A percentile compares a stretch with the other conserved stretches of the same genome.
Conservation (phyloP, 1,284 basidiomycete species). For the Mycena sp. region DNA sequence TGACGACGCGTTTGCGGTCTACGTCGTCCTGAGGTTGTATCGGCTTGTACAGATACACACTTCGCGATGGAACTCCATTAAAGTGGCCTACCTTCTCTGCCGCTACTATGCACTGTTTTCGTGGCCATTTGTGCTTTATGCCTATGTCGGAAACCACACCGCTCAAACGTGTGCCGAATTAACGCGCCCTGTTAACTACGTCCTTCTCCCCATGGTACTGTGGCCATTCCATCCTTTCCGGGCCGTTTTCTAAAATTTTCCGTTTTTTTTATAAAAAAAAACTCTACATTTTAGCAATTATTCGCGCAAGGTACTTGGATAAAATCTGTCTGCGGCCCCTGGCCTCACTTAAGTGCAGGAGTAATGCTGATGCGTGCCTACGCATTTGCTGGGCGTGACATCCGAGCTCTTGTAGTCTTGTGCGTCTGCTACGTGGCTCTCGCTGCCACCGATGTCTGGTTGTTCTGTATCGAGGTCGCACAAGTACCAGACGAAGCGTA, state of each 20-base stretch:
- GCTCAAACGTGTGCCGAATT: constrained; percentile 15
- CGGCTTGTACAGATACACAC: constrained; percentile 44
- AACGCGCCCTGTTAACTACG: constrained; percentile 9
- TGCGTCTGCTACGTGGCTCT: constrained; percentile 42
- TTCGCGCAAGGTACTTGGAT: constrained; percentile 16
- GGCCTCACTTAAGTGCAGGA: background rate
- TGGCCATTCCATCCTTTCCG: background rate
- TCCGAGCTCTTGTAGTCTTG: constrained; percentile 42
- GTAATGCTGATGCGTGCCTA: constrained; percentile 31
- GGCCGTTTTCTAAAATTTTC: background rate
- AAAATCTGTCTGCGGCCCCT: background rate
- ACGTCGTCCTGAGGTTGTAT: background rate
- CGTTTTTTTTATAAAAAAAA: background rate
- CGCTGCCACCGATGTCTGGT: constrained; percentile 45
- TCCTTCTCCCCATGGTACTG: constrained; percentile 28
- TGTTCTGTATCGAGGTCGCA: constrained; percentile 40
- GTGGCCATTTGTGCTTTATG: constrained; percentile 25
- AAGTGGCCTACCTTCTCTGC: constrained; percentile 45
- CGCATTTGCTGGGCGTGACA: constrained; percentile 29
- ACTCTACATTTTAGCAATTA: too few relatives aligned
- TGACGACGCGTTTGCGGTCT: background rate
- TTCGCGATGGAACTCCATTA: constrained; percentile 48
- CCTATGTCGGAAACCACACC: constrained; percentile 21
- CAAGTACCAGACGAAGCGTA: constrained; percentile 34
- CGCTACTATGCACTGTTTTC: constrained; percentile 24